phyloP scores from a whole-genome alignment of 2,329 filamentous ascomycete genomes.

The Fusarium tupiense region DNA sequence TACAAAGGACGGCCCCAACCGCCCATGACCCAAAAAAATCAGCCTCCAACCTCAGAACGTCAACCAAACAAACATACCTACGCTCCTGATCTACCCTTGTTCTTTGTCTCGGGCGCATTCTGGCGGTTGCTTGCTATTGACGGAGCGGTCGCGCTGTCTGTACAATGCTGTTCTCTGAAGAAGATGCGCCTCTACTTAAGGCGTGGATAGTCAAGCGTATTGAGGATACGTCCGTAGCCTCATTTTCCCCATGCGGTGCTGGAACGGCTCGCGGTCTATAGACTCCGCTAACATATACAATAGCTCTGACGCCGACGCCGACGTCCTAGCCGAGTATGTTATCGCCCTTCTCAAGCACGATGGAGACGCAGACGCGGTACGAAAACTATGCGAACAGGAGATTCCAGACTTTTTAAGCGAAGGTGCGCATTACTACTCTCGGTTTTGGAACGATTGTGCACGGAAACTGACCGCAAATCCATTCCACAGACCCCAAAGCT shows the following conservation, averaged over 20 bases:
- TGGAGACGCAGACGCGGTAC: conserved; percentile 70
- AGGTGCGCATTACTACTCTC: conserved; percentile 49
- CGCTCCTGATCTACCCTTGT: not conserved
- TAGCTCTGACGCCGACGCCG: conserved; percentile 81
- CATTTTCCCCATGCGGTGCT: conserved; percentile 7
- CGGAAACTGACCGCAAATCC: conserved; percentile 14
- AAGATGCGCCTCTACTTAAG: conserved; percentile 72
- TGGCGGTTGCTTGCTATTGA: not conserved
- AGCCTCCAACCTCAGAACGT: conserved; percentile 27
- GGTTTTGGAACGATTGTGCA: not conserved
- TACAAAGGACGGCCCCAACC: conserved; percentile 14
- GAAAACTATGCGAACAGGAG: conserved; percentile 74
- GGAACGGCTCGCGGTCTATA: not conserved
- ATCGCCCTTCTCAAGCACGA: conserved; percentile 79
- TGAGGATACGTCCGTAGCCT: conserved; percentile 72
- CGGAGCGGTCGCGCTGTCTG: conserved; percentile 7
- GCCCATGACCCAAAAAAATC: conserved; percentile 24
- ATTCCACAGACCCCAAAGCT: conserved; percentile 47
- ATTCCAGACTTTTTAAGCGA: conserved; percentile 80
- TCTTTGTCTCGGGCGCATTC: not conserved
- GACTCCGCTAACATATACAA: conserved; percentile 20
- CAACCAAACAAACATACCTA: not conserved
- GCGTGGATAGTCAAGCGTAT: conserved; percentile 81
- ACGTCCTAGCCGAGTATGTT: conserved; percentile 87
- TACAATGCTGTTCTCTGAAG: conserved; percentile 70